Base-by-base conservation (phyloP, 164 flowering plant species). In the Macadamia integrifolia region DNA sequence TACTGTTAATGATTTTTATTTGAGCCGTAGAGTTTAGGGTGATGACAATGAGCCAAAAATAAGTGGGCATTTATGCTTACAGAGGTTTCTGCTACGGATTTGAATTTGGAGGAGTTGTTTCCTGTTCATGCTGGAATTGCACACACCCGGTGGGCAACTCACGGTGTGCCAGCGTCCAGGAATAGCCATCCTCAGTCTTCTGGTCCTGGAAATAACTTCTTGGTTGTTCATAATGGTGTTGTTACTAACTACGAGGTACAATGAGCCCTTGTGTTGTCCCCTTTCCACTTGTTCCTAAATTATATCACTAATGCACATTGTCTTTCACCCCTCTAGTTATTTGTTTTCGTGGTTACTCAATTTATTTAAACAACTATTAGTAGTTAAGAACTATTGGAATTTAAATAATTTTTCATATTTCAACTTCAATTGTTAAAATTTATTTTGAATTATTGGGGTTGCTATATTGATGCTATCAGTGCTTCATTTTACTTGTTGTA, bases 131-230 rank as follows among this genome's bases (percentile, higher is more conserved):
- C 97, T 73, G 99, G 97, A 69, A 95, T 95, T 66, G 98, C 99
- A 6, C 99, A 95, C 80, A 95, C 99, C 3, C 81, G 99, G 42
- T 95, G 99, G 99, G 99, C 99, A 9, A 94, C 99, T 35, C 99
- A 94, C 77, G 99, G 99, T 23, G 97, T 87, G 78, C 99, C 99
- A 23, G 83, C 99, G 76, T 96, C 92, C 12, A 88, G 89, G 76
- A 95, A 95, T 74, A 89, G 97, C 63, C 99, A 95, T 74, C 99
- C 99, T 14, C 99, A 95, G 76, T 79, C 85, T 3, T 95, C 98
- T 74, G 99, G 88, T 58, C 65, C 74, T 62, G 91, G 82, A 59
- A 89, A 95, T 70, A 98, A 92, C 2, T 95, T 92, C 60, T 69
- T 95, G 78, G 99, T 95, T 67, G 99, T 95, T 66, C 99, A 95